Evolutionary conservation across 768 basidiomycete species (phyloP), one percentile per base, ranked within the genome.

Genomic region (Rhizopogon roseolus): DNA sequence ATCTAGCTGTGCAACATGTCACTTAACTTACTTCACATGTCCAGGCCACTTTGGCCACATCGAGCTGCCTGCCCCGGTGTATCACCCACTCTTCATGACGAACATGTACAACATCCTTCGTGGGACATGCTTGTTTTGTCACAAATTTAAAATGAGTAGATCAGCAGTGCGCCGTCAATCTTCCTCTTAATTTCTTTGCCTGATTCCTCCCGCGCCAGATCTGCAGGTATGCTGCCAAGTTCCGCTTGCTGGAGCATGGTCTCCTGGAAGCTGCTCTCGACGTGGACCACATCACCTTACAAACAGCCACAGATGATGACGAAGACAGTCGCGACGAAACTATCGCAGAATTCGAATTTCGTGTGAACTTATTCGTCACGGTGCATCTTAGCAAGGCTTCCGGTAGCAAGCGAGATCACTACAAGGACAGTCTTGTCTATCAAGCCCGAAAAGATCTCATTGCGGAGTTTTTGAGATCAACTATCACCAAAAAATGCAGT

Each of bases 21-120:
- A 81, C 54, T 81, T 97, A 63, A 90, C 85, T 44, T 96, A 93
- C 65, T 98, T 88, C 73, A 87, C 88, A 55, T 99, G 97, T 69
- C 95, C 97, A 2, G 97, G 97, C 16, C 97, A 99, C 71, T 99
- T 89, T 72, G 97, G 97, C 19, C 97, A 98, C 70, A 96, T 99
- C 56, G 93, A 98, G 57, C 81, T 99, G 6, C 94, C 96, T 17
- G 82, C 89, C 16, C 95, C 97, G 13, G 92, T 98, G 2, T 98
- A 90, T 66, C 96, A 99, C 64, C 97, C 97, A 0, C 74, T 99
- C 38, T 99, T 98, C 72, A 93, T 98, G 85, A 76, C 79, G 32
- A 91, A 95, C 63, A 86, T 89, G 77, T 95, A 86, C 67, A 88
- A 87, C 58, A 73, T 98, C 43, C 75, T 99, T 19, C 84, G 95